These are phyloP conservation scores for Verbascum thapsus DNA, from an alignment of 257 asterid species.

Conservation along the genomic window DNA sequence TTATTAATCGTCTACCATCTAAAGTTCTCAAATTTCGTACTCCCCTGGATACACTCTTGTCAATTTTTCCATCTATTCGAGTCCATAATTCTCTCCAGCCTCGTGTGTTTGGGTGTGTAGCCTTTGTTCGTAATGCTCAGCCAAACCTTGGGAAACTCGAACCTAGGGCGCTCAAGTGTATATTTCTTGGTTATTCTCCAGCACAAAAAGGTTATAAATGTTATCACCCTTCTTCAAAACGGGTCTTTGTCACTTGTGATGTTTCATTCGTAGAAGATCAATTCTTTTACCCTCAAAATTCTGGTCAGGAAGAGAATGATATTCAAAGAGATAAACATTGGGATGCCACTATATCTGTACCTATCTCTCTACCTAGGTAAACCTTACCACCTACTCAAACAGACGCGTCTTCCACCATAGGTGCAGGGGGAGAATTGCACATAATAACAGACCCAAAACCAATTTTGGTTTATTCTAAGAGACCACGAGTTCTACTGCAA, in stretches of 20 bases:
- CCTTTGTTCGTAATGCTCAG: neutral
- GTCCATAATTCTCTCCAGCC: neutral
- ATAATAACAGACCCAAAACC: no score
- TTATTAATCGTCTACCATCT: neutral
- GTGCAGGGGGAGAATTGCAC: no score
- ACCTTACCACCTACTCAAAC: no score
- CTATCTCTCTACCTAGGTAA: no score
- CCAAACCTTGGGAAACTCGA: conserved; percentile 4
- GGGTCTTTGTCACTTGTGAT: conserved; percentile 12
- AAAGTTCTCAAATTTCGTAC: neutral
- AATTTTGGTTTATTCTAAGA: no score
- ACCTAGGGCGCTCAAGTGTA: neutral
- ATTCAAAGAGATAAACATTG: neutral
- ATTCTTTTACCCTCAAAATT: conserved; percentile 5
- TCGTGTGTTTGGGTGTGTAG: neutral
- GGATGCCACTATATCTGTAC: no score
- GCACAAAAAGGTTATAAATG: conserved; percentile 31
- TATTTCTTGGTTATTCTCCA: conserved; percentile 7
- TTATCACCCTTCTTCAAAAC: neutral
- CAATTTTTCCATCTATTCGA: neutral
- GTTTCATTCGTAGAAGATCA: conserved; percentile 7
- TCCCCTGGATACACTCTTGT: neutral
- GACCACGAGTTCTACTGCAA: no score
- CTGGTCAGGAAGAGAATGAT: neutral
- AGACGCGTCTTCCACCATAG: no score